Base-by-base conservation (phyloP, 768 basidiomycete genomes). In the Paxillus rubicundulus region DNA sequence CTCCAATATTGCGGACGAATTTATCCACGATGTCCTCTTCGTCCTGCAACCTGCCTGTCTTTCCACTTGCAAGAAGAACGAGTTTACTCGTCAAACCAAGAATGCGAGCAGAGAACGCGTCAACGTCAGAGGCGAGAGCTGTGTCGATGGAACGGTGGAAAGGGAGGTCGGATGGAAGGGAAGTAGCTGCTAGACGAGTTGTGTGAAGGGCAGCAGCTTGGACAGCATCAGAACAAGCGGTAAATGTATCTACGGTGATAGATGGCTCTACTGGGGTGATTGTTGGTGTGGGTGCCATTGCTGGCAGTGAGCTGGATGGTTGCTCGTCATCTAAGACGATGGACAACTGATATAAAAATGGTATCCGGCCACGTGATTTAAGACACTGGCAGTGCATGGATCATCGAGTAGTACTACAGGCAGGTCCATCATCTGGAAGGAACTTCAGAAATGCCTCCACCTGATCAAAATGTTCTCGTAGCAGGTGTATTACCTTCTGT, bases 141-240 rank as follows among this genome's bases (percentile, higher is more conserved):
- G 80, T 70, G 67, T 95, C 87, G 56, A 98, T 81, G 2, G 94
- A 89, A 20, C 91, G 86, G 70, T 97, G 91, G 69, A 94, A 98
- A n/a, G 77, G 71, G 51, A 98, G 74, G 72, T 98, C 95, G 13
- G 74, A 56, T 3, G 92, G 87, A 3, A 92, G 73, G n/a, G 58
- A 60, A 2, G 73, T 71, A 2, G 80, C 80, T 0, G 88, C 80
- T 45, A 77, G 72, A 48, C 82, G 77, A 3, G 87, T 89, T 8
- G 86, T 76, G 41, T 78, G 77, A 12, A 91, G 76, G 0, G 84
- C 86, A 9, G 77, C 69, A 1, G 71, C 69, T 63, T 91, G 90
- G 5, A 91, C 66, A 28, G 74, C 61, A 10, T 77, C 63, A 57
- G 87, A 80, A 63, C 81, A 85, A 2, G 69, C 70, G 54, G 80